Percentiles rank a stretch among this genome's conserved stretches.
phyloP scores from a whole-genome alignment of 495 filamentous ascomycete species.

The Aspergillus leporis region DNA sequence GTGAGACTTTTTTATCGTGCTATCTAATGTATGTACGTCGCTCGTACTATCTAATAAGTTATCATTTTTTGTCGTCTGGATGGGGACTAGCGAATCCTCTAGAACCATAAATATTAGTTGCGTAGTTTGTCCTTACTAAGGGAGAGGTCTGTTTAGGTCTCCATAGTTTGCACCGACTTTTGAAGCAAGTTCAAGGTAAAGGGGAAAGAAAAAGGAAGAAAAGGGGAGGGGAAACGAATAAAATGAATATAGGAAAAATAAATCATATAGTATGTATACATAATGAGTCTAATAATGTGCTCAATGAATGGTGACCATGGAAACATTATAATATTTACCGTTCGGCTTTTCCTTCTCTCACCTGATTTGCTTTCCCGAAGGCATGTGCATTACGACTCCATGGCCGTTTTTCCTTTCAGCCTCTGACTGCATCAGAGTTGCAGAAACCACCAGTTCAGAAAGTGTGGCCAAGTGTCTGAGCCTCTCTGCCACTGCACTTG shows the following conservation, averaged over 20 bases:
- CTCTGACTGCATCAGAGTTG: constrained; percentile 19
- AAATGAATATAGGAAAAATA: not conserved
- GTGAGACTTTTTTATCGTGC: not conserved
- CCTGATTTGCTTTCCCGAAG: not conserved
- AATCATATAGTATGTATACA: not conserved
- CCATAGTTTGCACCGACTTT: not conserved
- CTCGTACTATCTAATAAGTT: not conserved
- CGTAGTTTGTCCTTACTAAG: no score
- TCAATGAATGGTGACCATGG: not conserved
- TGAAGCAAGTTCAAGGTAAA: not conserved
- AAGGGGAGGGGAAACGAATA: not conserved
- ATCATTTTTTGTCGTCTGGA: not conserved
- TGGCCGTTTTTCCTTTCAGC: constrained; percentile 15
- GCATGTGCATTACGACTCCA: constrained; percentile 3
- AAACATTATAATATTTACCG: not conserved
- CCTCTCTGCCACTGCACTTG: constrained; percentile 1
- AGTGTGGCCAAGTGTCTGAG: constrained; percentile 14
- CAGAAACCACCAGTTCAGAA: constrained; percentile 10
- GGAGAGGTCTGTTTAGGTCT: no score
- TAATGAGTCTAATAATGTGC: not conserved
- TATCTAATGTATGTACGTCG: not conserved
- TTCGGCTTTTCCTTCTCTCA: not conserved
- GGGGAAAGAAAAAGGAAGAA: not conserved
- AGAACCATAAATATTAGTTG: no score
- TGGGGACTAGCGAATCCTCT: not conserved